Conservation (phyloP, 139 green algal species). For the Coccomyxa sp. region DNA sequence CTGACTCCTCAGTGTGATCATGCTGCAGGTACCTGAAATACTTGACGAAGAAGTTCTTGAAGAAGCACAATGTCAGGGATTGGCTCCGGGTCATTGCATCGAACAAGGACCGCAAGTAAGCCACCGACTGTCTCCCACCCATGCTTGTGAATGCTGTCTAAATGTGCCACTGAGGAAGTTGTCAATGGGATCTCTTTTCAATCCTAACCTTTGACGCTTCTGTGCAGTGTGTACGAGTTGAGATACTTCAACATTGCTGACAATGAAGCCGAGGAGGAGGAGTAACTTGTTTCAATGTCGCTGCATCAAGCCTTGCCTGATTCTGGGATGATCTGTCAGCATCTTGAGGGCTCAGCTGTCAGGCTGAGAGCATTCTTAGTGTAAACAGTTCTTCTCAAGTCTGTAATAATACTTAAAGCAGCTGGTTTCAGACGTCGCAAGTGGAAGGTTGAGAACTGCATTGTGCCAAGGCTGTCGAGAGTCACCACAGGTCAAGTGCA, state of each 20-base stretch:
- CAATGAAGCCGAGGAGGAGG: conserved; percentile 84
- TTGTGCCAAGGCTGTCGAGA: too few species aligned
- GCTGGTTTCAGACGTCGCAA: too few species aligned
- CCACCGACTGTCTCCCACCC: not conserved
- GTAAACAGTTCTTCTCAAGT: too few species aligned
- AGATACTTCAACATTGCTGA: conserved; percentile 99
- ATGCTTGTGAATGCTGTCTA: not conserved
- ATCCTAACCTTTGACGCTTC: not conserved
- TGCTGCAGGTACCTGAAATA: conserved; percentile 92
- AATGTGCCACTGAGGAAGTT: not conserved
- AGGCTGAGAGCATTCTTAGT: too few species aligned
- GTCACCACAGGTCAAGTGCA: too few species aligned
- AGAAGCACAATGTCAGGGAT: conserved; percentile 99
- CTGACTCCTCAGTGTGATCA: too few species aligned
- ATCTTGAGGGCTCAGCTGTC: too few species aligned
- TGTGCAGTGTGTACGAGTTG: conserved; percentile 90
- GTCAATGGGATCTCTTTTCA: not conserved
- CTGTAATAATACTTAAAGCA: too few species aligned
- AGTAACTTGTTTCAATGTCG: conserved; percentile 33
- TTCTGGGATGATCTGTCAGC: too few species aligned
- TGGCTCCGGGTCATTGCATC: conserved; percentile 98
- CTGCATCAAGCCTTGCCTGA: too few species aligned
- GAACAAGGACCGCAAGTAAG: conserved; percentile 90
- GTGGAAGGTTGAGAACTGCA: too few species aligned
- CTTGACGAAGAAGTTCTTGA: conserved; percentile 99